These are phyloP conservation scores for Fusarium ambrosium DNA, from an alignment of 2,329 filamentous ascomycete species.

Conservation along the genomic window DNA sequence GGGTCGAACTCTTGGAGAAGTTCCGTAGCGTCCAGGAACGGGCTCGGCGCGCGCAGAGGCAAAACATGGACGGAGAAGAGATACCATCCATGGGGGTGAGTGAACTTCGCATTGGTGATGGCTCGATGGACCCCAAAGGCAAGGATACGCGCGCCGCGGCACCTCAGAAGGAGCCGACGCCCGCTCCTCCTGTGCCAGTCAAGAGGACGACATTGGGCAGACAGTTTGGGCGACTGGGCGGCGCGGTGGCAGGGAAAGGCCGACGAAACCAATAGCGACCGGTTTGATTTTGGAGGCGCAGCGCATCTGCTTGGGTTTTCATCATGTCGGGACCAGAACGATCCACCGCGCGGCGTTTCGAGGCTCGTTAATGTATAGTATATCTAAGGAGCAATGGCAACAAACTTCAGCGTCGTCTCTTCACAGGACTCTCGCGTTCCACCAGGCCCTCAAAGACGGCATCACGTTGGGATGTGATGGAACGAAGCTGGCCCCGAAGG, in stretches of 20 bases:
- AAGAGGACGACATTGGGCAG: conserved; percentile 76
- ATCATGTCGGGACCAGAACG: conserved; percentile 9
- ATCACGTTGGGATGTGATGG: conserved; percentile 75
- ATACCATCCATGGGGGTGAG: conserved; percentile 59
- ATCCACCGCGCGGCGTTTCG: conserved; percentile 8
- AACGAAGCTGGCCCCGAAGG: conserved; percentile 73
- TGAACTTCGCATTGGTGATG: conserved; percentile 59
- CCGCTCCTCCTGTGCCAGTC: conserved; percentile 58
- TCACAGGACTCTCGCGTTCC: conserved; percentile 69
- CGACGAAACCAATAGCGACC: conserved; percentile 60
- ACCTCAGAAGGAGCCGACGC: conserved; percentile 64
- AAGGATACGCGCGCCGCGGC: conserved; percentile 59
- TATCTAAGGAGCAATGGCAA: conserved; percentile 25
- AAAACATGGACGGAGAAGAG: conserved; percentile 66
- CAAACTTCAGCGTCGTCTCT: conserved; percentile 50
- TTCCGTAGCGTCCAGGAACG: conserved; percentile 93
- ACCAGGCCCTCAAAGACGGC: conserved; percentile 81
- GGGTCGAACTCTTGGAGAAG: conserved; percentile 94
- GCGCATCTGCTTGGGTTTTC: conserved; percentile 15
- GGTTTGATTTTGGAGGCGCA: conserved; percentile 19
- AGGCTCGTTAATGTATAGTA: conserved; percentile 39
- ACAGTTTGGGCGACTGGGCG: conserved; percentile 77
- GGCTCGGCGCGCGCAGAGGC: conserved; percentile 77
- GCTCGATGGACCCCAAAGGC: conserved; percentile 54
- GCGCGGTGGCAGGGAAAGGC: conserved; percentile 75